Base-by-base conservation (phyloP, 129 eudicot genomes). In the Ambrosia trifida region DNA sequence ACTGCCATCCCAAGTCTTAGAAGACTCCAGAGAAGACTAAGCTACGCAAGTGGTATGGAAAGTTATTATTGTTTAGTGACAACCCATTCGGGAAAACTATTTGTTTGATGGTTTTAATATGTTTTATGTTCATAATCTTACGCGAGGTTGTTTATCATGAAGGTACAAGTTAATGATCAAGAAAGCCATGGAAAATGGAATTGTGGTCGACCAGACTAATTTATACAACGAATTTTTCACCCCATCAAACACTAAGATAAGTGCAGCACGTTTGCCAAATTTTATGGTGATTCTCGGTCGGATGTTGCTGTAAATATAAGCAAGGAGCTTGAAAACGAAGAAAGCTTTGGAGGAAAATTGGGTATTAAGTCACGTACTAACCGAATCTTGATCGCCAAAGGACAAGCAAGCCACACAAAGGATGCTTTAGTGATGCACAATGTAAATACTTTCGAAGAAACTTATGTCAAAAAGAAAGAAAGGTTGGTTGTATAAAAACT, bases 211-310 rank as follows among this genome's bases (percentile, higher is more conserved):
- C n/a, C 50, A 12, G 75, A 82, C 88, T 47, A 88, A 82, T 74
- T 80, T 91, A 16, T 83, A 84, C 72, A 86, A 88, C 20, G 35
- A 66, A 16, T 88, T 88, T 74, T 91, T 91, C 76, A 56, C 79
- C 38, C 84, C 90, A 24, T 61, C 51, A 63, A 85, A 69, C 53
- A 64, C 20, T 58, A 88, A 84, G 79, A 69, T 91, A 64, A 91
- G 88, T 16, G 93, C 87, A 41, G 87, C 96, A 32, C 83, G 84
- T 66, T 79, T 91, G 73, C 97, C 97, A 10, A 88, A 88, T 69
- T 88, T 91, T 82, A 84, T 64, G 97, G 97, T 53, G 85, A 78
- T 75, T 88, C 68, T 77, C 88, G 93, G 96, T 78, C 90, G 54
- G 44, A 53, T 52, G 79, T 78, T 79, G 89, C 89, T 73, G 90